Evolutionary conservation across 108 stramenopile species (phyloP), one percentile per base, ranked within the genome.

Genomic region (Cyclostephanos invisitatus): DNA sequence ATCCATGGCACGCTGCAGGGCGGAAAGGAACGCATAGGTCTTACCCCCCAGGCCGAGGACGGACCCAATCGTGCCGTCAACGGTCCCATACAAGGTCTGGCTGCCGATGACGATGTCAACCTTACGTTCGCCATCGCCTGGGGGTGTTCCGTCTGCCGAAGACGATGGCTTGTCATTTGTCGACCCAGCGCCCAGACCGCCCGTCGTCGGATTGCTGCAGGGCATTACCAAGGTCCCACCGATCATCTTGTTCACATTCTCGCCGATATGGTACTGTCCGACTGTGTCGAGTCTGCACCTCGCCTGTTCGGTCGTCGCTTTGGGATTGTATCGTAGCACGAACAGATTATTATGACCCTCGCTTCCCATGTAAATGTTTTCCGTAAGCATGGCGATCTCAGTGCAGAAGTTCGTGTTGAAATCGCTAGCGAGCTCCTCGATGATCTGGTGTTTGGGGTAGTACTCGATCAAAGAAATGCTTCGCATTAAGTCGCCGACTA

Each of bases 401-500:
- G 98, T 97, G 48, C 95, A 96, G 92, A 94, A 98, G 65, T 97
- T 95, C 17, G 89, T 74, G 70, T 96, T 96, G 85, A 93, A 98
- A 71, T 99, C 98, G 25, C 97, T 62, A 7, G 98, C 96, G 55
- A 98, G 64, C 60, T 98, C 96, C 82, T 96, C 91, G 36, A 96
- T 83, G 47, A 88, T 83, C 29, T 92, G 62, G 70, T 92, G 86
- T 54, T 91, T 78, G 24, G 86, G 87, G 64, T 82, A 84, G 74
- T 97, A 98, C 58, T 89, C 87, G 8, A 99, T 85, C 3, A 98
- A 68, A 37, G 93, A 89, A 28, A 98, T 89, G 22, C 96, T 97
- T 15, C 98, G 91, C 93, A 97, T 96, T 48, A 99, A 80, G 64
- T 99, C 99, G 8, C 98, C 99, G 22, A 98, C 98, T 44, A 97